phyloP scores from a whole-genome alignment of 169 alveolate species.

The Perkinsus chesapeaki region DNA sequence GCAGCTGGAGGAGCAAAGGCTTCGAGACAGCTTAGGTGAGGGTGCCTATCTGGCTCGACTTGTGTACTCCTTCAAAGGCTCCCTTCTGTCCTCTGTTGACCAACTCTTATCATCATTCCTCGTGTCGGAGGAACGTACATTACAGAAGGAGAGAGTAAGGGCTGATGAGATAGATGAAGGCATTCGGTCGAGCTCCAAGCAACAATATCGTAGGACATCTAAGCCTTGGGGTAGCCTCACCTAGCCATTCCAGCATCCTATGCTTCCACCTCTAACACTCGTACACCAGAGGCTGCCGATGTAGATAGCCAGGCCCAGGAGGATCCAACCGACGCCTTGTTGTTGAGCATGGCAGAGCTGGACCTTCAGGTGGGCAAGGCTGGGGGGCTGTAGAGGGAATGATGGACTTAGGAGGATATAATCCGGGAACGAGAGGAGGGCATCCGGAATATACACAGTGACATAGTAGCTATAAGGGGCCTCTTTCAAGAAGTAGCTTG shows the following conservation, averaged over 20 bases:
- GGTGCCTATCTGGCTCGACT: not conserved
- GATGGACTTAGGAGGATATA: not conserved
- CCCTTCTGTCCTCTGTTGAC: not conserved
- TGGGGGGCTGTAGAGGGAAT: not conserved
- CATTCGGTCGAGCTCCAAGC: not conserved
- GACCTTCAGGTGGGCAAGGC: not conserved
- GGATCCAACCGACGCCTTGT: not conserved
- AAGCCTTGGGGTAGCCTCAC: not conserved
- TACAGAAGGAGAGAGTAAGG: not conserved
- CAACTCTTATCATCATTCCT: not conserved
- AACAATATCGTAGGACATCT: not conserved
- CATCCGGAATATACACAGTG: not conserved
- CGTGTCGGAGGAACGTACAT: not conserved
- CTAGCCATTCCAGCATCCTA: not conserved
- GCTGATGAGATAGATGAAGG: not conserved
- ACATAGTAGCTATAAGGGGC: not conserved
- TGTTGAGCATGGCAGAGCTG: not conserved
- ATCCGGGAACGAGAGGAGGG: not conserved
- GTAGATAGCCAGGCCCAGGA: not conserved
- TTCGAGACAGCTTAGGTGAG: not conserved
- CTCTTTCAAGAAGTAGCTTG: not conserved
- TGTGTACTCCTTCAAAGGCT: not conserved
- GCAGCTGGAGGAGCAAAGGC: not conserved
- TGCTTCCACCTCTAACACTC: not conserved
- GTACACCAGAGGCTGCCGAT: not conserved